Percentiles rank a stretch among this genome's conserved stretches.
These are phyloP conservation scores for Ligustrum vulgare DNA, from an alignment of 257 asterid species.

Conservation along the genomic window DNA sequence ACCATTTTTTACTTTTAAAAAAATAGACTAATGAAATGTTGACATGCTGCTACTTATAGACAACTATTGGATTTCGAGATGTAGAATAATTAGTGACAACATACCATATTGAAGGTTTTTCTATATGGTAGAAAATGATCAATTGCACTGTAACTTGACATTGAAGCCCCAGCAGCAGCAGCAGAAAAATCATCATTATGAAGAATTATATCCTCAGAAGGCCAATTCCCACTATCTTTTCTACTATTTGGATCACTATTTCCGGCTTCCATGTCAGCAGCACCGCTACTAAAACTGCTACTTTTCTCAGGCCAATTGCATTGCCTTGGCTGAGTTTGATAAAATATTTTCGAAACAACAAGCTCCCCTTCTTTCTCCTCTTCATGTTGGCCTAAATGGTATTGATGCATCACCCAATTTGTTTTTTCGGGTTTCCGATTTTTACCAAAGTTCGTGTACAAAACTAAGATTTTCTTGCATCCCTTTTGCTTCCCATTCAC, in stretches of 20 bases:
- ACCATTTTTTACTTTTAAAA: no score
- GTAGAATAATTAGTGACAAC: background rate
- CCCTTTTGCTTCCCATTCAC: constrained; percentile 87
- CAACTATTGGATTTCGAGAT: no score
- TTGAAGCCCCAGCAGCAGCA: constrained; percentile 39
- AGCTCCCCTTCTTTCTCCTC: constrained; percentile 96
- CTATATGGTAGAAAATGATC: constrained; percentile 64
- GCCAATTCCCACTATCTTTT: constrained; percentile 59
- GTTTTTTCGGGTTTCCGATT: constrained; percentile 95
- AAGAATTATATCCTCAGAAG: constrained; percentile 47
- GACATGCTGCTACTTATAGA: no score
- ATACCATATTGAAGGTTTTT: constrained; percentile 77
- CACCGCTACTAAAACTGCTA: background rate
- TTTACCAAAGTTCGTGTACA: constrained; percentile 93
- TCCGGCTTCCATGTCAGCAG: constrained; percentile 27
- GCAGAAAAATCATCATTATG: constrained; percentile 56
- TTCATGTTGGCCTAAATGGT: constrained; percentile 87
- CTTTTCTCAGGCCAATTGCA: constrained; percentile 72
- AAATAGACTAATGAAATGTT: no score
- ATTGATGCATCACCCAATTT: constrained; percentile 99
- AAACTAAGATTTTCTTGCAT: constrained; percentile 87
- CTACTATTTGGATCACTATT: constrained; percentile 28
- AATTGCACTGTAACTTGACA: constrained; percentile 46
- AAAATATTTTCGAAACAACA: constrained; percentile 87
- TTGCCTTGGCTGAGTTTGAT: constrained; percentile 93